Conservation (phyloP, 257 asterid genomes). For the Salvia splendens region DNA sequence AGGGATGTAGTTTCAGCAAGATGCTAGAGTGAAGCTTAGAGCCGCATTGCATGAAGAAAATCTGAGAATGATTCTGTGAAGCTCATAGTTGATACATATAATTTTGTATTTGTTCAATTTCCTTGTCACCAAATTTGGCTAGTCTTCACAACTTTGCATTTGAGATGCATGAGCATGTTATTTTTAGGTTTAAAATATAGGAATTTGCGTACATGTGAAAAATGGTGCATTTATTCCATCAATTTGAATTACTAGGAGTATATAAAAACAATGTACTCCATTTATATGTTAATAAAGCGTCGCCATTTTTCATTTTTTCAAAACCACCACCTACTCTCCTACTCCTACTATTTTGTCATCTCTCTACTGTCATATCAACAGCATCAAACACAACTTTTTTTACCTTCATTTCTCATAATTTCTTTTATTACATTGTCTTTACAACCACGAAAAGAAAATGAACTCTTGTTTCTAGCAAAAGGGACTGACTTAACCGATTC, state of each 20-base stretch:
- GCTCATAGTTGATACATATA: not conserved
- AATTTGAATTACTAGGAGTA: not conserved
- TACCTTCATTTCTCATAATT: slow-evolving; percentile 4
- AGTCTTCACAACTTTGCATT: not conserved
- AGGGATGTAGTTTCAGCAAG: not conserved
- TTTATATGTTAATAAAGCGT: not conserved
- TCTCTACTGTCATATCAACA: slow-evolving; percentile 5
- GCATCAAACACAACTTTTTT: not conserved
- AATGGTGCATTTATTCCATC: slow-evolving; percentile 7
- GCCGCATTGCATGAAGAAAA: not conserved
- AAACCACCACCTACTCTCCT: slow-evolving; percentile 24
- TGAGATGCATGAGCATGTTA: not conserved
- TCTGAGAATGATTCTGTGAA: not conserved
- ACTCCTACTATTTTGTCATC: slow-evolving; percentile 30
- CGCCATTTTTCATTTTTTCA: slow-evolving; percentile 9
- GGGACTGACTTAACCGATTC: too few relatives aligned
- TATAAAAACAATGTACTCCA: not conserved
- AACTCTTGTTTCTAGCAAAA: too few relatives aligned
- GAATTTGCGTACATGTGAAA: not conserved
- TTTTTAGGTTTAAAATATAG: not conserved
- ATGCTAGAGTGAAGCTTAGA: not conserved
- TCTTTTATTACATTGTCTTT: slow-evolving; percentile 12
- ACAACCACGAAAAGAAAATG: too few relatives aligned
- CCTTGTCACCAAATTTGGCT: not conserved
- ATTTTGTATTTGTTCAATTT: not conserved